These are phyloP conservation scores for Botryotinia calthae DNA, from an alignment of 2,329 filamentous ascomycete species.

Conservation along the genomic window DNA sequence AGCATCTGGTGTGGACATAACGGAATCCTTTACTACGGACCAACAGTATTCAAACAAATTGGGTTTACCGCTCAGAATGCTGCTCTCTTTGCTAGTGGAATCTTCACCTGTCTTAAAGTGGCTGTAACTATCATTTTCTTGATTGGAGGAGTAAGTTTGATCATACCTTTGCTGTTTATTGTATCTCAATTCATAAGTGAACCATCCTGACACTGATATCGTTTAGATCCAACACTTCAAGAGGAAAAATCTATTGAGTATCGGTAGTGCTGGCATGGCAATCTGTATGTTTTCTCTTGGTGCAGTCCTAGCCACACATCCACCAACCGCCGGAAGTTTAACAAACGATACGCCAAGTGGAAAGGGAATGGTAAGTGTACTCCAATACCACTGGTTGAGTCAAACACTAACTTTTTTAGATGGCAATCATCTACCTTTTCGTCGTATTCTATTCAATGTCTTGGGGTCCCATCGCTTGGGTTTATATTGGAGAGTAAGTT, in stretches of 20 bases:
- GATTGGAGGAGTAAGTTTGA: conserved; percentile 7
- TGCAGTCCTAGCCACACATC: conserved; percentile 15
- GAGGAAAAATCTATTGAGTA: not conserved
- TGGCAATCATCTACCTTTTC: conserved; percentile 18
- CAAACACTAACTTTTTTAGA: not conserved
- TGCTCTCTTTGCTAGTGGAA: conserved; percentile 24
- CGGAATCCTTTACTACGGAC: conserved; percentile 16
- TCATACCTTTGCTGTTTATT: not conserved
- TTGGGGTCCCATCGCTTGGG: conserved; percentile 12
- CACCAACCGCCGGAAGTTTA: not conserved
- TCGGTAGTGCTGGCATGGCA: conserved; percentile 15
- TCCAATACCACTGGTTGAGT: not conserved
- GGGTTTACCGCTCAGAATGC: conserved; percentile 24
- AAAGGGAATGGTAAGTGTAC: conserved; percentile 3
- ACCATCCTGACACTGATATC: not conserved
- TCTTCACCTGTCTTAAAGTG: conserved; percentile 25
- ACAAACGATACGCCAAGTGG: conserved; percentile 14
- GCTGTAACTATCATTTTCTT: conserved; percentile 21
- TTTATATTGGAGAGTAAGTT: conserved; percentile 17
- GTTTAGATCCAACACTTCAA: conserved; percentile 17
- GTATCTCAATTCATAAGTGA: not conserved
- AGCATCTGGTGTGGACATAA: conserved; percentile 15
- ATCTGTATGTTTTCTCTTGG: conserved; percentile 12
- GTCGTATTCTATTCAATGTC: conserved; percentile 17
- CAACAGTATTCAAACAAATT: conserved; percentile 23